Evolutionary conservation across 1,139 yeast genomes (phyloP), one percentile per base, ranked within the genome.

Genomic region (Magnusiomyces clavatus): DNA sequence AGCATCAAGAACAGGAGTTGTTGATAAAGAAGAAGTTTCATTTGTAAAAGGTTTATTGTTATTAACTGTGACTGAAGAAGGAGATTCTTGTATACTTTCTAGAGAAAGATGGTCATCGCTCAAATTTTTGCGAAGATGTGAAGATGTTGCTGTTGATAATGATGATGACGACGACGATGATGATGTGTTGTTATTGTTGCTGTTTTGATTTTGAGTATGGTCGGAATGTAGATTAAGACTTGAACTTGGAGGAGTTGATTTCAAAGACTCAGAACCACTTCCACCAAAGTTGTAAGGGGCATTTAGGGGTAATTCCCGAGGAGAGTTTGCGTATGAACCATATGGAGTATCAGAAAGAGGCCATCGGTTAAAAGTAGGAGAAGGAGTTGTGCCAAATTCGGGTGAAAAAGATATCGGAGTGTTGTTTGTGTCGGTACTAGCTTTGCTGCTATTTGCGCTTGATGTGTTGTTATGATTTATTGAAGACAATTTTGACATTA

Each of bases 311-410:
- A 36, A 17, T 12, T 29, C 46, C 13, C 29, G 49, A 13, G 56
- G 56, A 11, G 56, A 53, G 38, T 47, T 46, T 2, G 51, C 34
- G 36, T 48, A 48, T 17, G 56, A 53, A 2, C 37, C 43, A 8
- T 43, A 34, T 11, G 56, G 56, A n/a, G 56, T 53, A 43, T 53
- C 56, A 8, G 56, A 53, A 8, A 48, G 44, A 6, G 56, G 54
- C 41, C 51, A 48, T 8, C 52, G 42, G 37, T 53, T 50, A 31
- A 52, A 50, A 6, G 38, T 20, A 6, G 51, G 43, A 13, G 52
- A 52, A 8, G 46, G 42, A 10, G 19, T 12, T n/a, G 19, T 20
- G 10, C 12, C 42, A 10, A 12, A 17, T 20, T 39, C 42, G 4
- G 19, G 42, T n/a, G 19, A 16, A 17, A n/a, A 17, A 39, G 19